Evolutionary conservation across 345 rosid genomes (phyloP).

Genomic region (Sisymbrium altissimum): DNA sequence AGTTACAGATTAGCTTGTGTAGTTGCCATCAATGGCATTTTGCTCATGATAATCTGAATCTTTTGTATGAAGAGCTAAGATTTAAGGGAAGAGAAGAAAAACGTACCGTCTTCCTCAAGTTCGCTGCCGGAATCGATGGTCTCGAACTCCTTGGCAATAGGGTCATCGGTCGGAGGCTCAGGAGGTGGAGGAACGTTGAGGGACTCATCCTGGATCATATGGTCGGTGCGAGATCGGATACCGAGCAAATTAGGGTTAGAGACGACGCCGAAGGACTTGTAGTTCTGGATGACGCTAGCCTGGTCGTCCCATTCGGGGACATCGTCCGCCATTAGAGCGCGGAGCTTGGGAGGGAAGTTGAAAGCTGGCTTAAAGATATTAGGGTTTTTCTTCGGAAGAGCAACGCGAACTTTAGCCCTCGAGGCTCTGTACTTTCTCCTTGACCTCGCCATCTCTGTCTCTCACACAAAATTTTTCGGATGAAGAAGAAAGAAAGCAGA

Average conservation of each 20-base stretch:
- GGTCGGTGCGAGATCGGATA: constrained; percentile 67
- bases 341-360: constrained; percentile 85
- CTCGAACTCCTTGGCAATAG: constrained; percentile 45
- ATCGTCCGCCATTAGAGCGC: constrained; percentile 50
- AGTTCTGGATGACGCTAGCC: constrained; percentile 77
- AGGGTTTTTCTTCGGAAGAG: constrained; percentile 81
- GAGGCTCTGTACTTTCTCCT: constrained; percentile 84
- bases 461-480: neutral
- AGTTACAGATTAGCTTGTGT: neutral
- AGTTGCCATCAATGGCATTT: neutral
- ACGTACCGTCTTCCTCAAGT: constrained; percentile 74
- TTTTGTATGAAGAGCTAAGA: neutral
- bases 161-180: constrained; percentile 37
- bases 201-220: constrained; percentile 56
- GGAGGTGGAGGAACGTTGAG: constrained; percentile 66
- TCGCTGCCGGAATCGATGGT: constrained; percentile 76
- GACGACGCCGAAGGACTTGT: constrained; percentile 83
- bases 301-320: constrained; percentile 70
- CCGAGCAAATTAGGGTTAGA: constrained; percentile 87
- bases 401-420: constrained; percentile 71
- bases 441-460: constrained; percentile 72
- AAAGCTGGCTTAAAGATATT: constrained; percentile 74
- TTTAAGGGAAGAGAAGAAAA: neutral
- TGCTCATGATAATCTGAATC: neutral
- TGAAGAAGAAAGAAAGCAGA: neutral